These are phyloP conservation scores for Neurospora sp. DNA, from an alignment of 495 filamentous ascomycete species.

Conservation along the genomic window DNA sequence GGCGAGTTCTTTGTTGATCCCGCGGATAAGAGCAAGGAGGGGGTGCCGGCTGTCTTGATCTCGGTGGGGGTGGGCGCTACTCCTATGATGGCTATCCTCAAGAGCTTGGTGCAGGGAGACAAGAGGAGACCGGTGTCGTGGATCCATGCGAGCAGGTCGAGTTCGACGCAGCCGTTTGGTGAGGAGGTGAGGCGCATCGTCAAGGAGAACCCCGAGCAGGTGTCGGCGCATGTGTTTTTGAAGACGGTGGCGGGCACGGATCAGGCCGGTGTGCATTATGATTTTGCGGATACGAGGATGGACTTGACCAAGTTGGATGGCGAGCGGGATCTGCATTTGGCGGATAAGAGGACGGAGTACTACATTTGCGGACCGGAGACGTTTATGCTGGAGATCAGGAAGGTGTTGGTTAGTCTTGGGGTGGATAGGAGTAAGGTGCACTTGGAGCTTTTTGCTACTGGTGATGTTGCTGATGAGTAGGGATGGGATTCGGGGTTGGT, in stretches of 20 bases:
- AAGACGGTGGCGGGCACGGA: conserved; percentile 33
- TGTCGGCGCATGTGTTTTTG: conserved; percentile 34
- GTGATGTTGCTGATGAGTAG: conserved; percentile 25
- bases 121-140: conserved; percentile 48
- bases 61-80: conserved; percentile 63
- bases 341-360: conserved; percentile 44
- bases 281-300: conserved; percentile 41
- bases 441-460: conserved; percentile 61
- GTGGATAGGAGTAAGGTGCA: conserved; percentile 46
- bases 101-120: conserved; percentile 26
- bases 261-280: conserved; percentile 42
- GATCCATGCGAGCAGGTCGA: conserved; percentile 51
- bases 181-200: conserved; percentile 40
- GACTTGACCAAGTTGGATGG: conserved; percentile 41
- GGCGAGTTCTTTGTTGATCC: conserved; percentile 57
- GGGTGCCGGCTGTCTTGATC: conserved; percentile 52
- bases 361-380: conserved; percentile 56
- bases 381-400: conserved; percentile 54
- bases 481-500: not conserved
- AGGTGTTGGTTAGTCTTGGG: conserved; percentile 37
- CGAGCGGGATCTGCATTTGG: conserved; percentile 44
- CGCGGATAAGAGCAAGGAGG: conserved; percentile 24
- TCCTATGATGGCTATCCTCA: conserved; percentile 56
- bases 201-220: conserved; percentile 28
- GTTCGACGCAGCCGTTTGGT: conserved; percentile 41